A percentile compares a stretch with the other conserved stretches of the same genome.
phyloP scores from a whole-genome alignment of 1,284 basidiomycete species.

The Cutaneotrichosporon cyanovorans region DNA sequence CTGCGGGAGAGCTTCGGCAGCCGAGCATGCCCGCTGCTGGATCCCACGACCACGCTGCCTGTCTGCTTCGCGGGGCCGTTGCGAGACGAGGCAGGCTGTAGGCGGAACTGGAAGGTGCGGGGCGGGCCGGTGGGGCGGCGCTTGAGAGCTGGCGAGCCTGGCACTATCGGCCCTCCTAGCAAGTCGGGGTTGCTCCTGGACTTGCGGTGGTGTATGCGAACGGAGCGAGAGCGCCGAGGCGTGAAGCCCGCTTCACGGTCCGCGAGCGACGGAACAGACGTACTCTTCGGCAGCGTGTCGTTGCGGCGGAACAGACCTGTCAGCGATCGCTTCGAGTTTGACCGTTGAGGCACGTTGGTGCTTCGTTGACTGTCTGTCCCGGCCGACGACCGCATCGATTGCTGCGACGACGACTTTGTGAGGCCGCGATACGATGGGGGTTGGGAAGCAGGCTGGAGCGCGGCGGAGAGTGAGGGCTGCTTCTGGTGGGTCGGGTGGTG shows the following conservation, averaged over 20 bases:
- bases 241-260: background rate
- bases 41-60: background rate
- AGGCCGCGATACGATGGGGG: too few relatives aligned
- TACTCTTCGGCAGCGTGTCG: conserved; percentile 5
- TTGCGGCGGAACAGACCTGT: background rate
- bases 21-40: background rate
- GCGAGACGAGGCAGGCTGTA: conserved; percentile 1
- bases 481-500: background rate
- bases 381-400: too few relatives aligned
- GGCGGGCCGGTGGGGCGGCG: conserved; percentile 11
- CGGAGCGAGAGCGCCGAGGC: conserved; percentile 1
- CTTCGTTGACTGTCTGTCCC: too few relatives aligned
- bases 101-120: conserved; percentile 11
- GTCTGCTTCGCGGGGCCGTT: too few relatives aligned
- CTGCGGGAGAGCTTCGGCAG: background rate
- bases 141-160: background rate
- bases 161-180: background rate
- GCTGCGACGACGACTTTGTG: background rate
- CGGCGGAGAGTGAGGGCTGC: too few relatives aligned
- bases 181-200: conserved; percentile 8
- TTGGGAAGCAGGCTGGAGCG: too few relatives aligned
- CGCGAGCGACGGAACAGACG: conserved; percentile 1
- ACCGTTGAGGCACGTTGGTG: too few relatives aligned
- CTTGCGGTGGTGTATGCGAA: background rate
- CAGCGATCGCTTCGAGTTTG: too few relatives aligned